phyloP scores from a whole-genome alignment of 2,329 filamentous ascomycete species.

The Apiospora rasikravindrae region DNA sequence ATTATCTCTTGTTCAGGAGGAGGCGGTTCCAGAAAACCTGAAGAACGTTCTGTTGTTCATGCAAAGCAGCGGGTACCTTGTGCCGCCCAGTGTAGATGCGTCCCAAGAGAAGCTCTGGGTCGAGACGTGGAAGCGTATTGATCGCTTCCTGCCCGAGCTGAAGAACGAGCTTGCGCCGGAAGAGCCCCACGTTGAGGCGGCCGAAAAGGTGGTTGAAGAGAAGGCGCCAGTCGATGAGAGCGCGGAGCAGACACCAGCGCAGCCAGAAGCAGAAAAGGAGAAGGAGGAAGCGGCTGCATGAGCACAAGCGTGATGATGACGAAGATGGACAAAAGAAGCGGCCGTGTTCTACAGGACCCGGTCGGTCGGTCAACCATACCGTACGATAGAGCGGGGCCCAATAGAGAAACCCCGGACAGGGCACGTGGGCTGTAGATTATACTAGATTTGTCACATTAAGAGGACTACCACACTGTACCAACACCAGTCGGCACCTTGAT shows the following conservation, averaged over 20 bases:
- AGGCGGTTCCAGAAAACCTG: constrained; percentile 91
- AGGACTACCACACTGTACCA: neutral
- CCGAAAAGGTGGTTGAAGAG: neutral
- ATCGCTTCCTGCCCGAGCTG: constrained; percentile 67
- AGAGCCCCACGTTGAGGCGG: constrained; percentile 33
- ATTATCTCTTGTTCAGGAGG: constrained; percentile 65
- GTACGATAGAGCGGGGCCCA: neutral
- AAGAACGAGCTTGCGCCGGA: constrained; percentile 62
- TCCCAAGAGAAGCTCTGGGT: constrained; percentile 62
- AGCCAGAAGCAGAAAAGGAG: neutral
- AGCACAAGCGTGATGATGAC: neutral
- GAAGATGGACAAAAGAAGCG: neutral
- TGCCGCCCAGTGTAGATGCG: constrained; percentile 66
- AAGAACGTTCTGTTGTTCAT: constrained; percentile 98
- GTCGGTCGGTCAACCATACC: neutral
- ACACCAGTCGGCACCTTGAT: neutral
- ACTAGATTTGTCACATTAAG: constrained; percentile 2
- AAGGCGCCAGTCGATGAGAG: neutral
- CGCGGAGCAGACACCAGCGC: neutral
- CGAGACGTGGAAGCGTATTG: constrained; percentile 70
- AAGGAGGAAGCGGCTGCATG: neutral
- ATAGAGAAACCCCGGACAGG: neutral
- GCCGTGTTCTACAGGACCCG: neutral
- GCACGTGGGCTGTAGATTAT: neutral
- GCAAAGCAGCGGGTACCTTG: constrained; percentile 85